These are phyloP conservation scores for Letharia columbiana DNA, from an alignment of 495 filamentous ascomycete species.

Conservation along the genomic window DNA sequence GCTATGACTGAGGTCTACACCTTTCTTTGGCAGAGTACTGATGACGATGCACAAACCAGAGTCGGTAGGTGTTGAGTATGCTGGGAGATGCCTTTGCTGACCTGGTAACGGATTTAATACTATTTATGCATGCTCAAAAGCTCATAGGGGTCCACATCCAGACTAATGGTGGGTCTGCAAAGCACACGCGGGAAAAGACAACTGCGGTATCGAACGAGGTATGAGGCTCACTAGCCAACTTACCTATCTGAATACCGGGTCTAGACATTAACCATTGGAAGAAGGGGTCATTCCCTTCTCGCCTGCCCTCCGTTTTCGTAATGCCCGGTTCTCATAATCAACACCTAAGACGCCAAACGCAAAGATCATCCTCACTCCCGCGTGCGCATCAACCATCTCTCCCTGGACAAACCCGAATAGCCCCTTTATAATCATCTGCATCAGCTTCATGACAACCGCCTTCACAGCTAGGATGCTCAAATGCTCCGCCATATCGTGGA, in stretches of 20 bases:
- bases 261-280: background rate
- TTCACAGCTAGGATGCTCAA: background rate
- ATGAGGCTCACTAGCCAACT: background rate
- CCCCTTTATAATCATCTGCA: background rate
- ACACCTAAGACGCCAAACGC: background rate
- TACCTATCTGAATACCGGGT: background rate
- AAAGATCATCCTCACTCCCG: constrained; percentile 3
- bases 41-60: too few relatives aligned
- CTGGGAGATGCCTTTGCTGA: too few relatives aligned
- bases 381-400: background rate
- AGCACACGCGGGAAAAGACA: too few relatives aligned
- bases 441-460: background rate
- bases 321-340: background rate
- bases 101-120: too few relatives aligned
- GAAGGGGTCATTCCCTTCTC: background rate
- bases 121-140: too few relatives aligned
- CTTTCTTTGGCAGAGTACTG: too few relatives aligned
- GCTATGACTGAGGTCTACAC: too few relatives aligned
- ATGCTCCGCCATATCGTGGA: background rate
- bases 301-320: background rate
- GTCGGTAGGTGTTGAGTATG: too few relatives aligned
- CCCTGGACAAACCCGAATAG: background rate
- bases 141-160: too few relatives aligned
- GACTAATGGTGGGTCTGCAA: too few relatives aligned
- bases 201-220: background rate